These are phyloP conservation scores for Colletotrichum trifolii DNA, from an alignment of 2,329 filamentous ascomycete species.

Conservation along the genomic window DNA sequence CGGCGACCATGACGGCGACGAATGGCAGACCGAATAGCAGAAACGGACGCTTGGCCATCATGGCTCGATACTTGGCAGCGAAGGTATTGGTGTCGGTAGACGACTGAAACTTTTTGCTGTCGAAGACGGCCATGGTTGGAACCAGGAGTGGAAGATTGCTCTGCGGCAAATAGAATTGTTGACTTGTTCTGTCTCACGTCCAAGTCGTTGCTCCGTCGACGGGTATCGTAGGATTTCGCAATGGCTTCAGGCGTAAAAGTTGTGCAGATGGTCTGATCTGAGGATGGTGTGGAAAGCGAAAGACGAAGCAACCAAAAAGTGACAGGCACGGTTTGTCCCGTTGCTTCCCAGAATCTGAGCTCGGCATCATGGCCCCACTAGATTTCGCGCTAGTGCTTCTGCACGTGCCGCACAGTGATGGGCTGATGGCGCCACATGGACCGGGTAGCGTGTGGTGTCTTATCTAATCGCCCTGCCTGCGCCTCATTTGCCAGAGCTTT, in stretches of 20 bases:
- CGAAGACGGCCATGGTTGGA: conserved; percentile 70
- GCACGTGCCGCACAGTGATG: conserved; percentile 28
- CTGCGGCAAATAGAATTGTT: no score
- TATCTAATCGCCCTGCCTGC: conserved; percentile 18
- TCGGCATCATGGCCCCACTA: conserved; percentile 16
- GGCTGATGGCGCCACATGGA: conserved; percentile 7
- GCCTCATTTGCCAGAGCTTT: background rate
- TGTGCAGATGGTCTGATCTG: conserved; percentile 25
- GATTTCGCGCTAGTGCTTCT: background rate
- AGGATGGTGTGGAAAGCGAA: conserved; percentile 1
- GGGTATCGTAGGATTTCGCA: background rate
- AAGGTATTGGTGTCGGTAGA: conserved; percentile 74
- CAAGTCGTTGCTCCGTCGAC: background rate
- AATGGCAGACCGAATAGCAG: conserved; percentile 95
- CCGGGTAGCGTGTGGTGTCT: background rate
- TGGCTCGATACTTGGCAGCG: conserved; percentile 79
- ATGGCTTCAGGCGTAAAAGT: conserved; percentile 10
- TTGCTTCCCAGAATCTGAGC: conserved; percentile 23
- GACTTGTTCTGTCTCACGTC: no score
- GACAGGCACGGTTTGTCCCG: conserved; percentile 5
- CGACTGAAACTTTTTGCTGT: conserved; percentile 76
- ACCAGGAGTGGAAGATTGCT: no score
- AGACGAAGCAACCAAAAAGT: conserved; percentile 6
- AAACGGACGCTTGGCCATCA: conserved; percentile 85
- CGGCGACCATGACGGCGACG: conserved; percentile 86